Evolutionary conservation across 495 filamentous ascomycete genomes (phyloP), one percentile per base, ranked within the genome.

Genomic region (Aspergillus bertholletiae): DNA sequence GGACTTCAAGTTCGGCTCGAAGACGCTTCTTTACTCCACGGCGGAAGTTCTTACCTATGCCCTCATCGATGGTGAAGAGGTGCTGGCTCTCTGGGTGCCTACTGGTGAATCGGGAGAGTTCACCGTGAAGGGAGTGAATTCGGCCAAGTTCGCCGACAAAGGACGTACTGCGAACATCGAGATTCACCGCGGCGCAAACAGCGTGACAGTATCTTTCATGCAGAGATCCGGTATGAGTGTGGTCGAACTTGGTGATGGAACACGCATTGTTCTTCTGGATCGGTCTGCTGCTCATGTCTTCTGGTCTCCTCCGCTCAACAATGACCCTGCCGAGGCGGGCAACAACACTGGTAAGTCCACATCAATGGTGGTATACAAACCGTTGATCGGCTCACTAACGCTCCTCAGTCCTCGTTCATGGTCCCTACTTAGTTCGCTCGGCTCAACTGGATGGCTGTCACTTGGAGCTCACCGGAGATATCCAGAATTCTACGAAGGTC

Each of bases 371-470:
- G 34, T 37, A 37, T 6, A 4, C 13, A 3, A n/a, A 37, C 15
- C n/a, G 13, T 17, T 50, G 32, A 20, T 24, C 39, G 35, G 11
- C 20, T 51, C 3, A 50, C 72, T 37, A 2, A 37, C 20, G 6
- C 5, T 22, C 20, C 5, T 20, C 23, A 46, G 74, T 86, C 51
- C 83, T 90, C 74, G 79, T 78, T 70, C 46, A 75, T 74, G 53
- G 77, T 72, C 62, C 70, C 68, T 89, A 90, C 55, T 81, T 92
- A n/a, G 74, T 90, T 46, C 83, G 88, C 9, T 77, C 76, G 2
- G 84, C 81, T 13, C 68, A 64, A 7, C 56, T 87, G 4, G 47
- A 68, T 2, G 72, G 74, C 7, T 62, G 61, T 3, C 77, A 71
- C 5, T 64, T 89, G 11, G 63, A 76, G 21, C 65, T 91, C 28